Percentiles rank a stretch among this genome's conserved stretches.
phyloP scores from a whole-genome alignment of 2,329 filamentous ascomycete species.

The Pezicula rhizophila region DNA sequence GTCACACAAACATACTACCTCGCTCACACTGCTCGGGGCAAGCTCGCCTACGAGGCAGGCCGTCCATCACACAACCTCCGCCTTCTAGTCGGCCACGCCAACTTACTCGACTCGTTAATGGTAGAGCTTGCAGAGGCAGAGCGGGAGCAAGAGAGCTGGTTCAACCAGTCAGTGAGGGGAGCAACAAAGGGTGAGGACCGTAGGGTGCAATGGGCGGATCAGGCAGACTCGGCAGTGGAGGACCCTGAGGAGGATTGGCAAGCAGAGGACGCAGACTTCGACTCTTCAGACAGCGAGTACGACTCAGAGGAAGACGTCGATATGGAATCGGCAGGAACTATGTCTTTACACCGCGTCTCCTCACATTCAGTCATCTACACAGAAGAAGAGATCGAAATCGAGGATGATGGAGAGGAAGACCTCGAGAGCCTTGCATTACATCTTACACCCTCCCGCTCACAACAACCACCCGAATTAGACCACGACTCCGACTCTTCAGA shows the following conservation, averaged over 20 bases:
- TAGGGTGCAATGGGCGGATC: conserved; percentile 71
- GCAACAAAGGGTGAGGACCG: conserved; percentile 52
- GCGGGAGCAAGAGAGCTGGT: conserved; percentile 93
- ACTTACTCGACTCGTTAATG: conserved; percentile 95
- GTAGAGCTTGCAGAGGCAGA: conserved; percentile 86
- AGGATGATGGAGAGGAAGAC: conserved; percentile 55
- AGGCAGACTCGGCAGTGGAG: conserved; percentile 61
- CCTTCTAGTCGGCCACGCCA: conserved; percentile 93
- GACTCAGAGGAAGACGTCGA: conserved; percentile 52
- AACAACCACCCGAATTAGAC: conserved; percentile 62
- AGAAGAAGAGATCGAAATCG: conserved; percentile 30
- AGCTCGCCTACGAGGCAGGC: conserved; percentile 89
- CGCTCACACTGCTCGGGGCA: conserved; percentile 90
- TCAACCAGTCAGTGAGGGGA: conserved; percentile 88
- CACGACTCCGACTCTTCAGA: conserved; percentile 64
- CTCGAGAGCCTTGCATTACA: conserved; percentile 61
- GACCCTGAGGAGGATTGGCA: conserved; percentile 67
- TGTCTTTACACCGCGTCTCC: conserved; percentile 40
- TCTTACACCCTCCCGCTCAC: conserved; percentile 58
- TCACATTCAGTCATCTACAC: conserved; percentile 28
- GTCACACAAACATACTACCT: conserved; percentile 98
- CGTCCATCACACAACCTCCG: conserved; percentile 90
- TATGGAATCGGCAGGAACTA: conserved; percentile 46
- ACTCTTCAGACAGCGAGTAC: conserved; percentile 44
- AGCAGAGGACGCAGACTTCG: conserved; percentile 55